Evolutionary conservation across 257 asterid species (phyloP).

Genomic region (Solanum medicagineum): DNA sequence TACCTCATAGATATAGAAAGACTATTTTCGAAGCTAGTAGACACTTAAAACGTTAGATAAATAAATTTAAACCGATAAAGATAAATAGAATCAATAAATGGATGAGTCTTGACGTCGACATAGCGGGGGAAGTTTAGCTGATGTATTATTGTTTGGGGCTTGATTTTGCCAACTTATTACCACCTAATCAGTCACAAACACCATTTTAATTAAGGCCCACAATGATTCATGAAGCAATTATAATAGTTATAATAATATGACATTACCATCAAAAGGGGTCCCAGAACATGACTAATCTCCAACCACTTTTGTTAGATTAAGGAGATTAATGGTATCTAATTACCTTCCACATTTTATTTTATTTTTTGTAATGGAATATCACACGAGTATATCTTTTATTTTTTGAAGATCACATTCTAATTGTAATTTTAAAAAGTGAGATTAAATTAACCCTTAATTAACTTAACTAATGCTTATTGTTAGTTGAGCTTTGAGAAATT

Average conservation of each 20-base stretch:
- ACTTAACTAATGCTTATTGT: neutral
- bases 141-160: neutral
- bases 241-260: neutral
- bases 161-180: neutral
- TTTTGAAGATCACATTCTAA: neutral
- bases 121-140: neutral
- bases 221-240: neutral
- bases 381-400: neutral
- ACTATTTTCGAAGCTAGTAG: too few relatives aligned
- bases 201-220: neutral
- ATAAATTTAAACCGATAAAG: neutral
- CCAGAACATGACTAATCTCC: neutral
- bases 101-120: neutral
- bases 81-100: neutral
- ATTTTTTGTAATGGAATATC: neutral
- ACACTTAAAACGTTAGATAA: neutral
- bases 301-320: neutral
- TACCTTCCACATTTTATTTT: neutral
- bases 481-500: neutral
- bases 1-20: rapidly evolving
- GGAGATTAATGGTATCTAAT: neutral
- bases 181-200: neutral
- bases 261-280: neutral
- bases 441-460: neutral
- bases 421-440: neutral